Base-by-base conservation (phyloP, 768 basidiomycete genomes). In the Leccinum aurantiacum region DNA sequence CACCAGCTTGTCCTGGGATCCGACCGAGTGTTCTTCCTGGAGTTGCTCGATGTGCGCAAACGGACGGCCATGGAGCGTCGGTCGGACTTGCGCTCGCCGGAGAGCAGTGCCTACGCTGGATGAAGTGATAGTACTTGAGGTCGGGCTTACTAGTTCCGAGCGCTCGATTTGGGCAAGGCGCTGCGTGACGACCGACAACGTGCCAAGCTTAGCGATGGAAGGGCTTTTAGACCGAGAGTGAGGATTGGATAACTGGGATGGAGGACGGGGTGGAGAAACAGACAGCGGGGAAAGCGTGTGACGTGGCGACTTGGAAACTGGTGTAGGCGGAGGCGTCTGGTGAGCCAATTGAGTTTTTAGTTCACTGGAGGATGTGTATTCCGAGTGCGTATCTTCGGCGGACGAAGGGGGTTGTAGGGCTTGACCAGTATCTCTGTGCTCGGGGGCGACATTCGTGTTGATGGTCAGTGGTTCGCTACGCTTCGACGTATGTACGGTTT, bases 121-220 rank as follows among this genome's bases (percentile, higher is more conserved):
- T 9, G 67, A 67, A 24, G 68, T 60, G 57, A 66, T 15, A 1
- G 57, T 44, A 29, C 68, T 71, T 59, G 58, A 41, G 22, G 63
- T 24, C 24, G 69, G 65, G 56, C 69, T 60, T 29, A 54, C 29
- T 11, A 66, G 60, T 48, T 63, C 66, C 0, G 64, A 68, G 27
- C 69, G 63, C 65, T 87, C 80, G 13, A 89, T 82, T 65, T 88
- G 81, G 10, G 84, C 84, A 14, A 88, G 78, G 37, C 88, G 83
- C 62, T 86, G 82, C 60, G 81, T 83, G 50, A 90, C 89, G 24
- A 89, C 81, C 6, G 87, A 89, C 41, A 83, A 71, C 57, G 80
- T 79, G 59, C 79, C 82, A 15, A 90, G 78, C 58, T 88, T 84
- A 25, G 80, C 74, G 48, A 90, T 82, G 7, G 88, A 89, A 5